Evolutionary conservation across 108 stramenopile genomes (phyloP).

Genomic region (Stephanodiscus minutulus): DNA sequence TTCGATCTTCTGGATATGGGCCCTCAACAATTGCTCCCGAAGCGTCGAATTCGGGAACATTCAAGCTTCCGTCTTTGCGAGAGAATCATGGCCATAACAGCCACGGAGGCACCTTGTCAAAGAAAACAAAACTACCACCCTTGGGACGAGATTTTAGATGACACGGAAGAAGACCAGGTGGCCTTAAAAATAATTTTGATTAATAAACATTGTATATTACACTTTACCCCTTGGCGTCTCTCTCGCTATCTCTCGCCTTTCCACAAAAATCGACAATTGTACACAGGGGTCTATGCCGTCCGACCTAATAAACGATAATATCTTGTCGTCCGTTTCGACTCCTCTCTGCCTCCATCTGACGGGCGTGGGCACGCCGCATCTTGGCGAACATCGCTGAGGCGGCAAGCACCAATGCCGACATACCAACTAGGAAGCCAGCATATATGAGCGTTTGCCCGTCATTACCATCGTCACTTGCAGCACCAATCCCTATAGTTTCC

Average conservation of each 20-base stretch:
- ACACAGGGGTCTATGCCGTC: neutral
- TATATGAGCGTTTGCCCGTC: neutral
- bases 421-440: slow-evolving; percentile 7
- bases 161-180: neutral
- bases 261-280: neutral
- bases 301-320: neutral
- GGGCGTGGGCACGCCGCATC: slow-evolving; percentile 6
- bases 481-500: neutral
- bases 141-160: slow-evolving; percentile 7
- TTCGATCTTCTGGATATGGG: slow-evolving; percentile 41
- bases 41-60: neutral
- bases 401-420: slow-evolving; percentile 4
- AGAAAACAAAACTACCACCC: slow-evolving; percentile 2
- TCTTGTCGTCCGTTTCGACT: neutral
- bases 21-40: neutral
- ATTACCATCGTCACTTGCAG: neutral
- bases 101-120: neutral
- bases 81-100: neutral
- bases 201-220: neutral
- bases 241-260: too few species aligned
- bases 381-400: slow-evolving; percentile 12
- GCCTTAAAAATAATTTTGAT: neutral
- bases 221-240: too few species aligned
- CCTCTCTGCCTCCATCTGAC: neutral
- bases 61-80: slow-evolving; percentile 5